phyloP scores from a whole-genome alignment of 176 grass and related monocot genomes.

The Phragmites australis region DNA sequence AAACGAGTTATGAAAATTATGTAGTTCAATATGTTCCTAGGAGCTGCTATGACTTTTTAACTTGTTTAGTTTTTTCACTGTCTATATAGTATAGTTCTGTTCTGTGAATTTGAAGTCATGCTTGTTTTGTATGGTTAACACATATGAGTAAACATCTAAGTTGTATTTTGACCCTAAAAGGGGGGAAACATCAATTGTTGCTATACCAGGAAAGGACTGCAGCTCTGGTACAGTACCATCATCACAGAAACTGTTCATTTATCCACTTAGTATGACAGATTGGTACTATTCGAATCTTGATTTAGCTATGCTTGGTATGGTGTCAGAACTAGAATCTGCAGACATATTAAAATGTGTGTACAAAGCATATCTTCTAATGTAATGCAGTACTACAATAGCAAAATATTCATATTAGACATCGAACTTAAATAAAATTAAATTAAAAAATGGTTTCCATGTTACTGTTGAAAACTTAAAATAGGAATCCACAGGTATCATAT shows the following conservation, averaged over 20 bases:
- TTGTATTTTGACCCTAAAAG: neutral
- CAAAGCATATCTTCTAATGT: neutral
- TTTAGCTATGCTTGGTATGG: neutral
- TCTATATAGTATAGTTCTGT: neutral
- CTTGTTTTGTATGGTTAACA: neutral
- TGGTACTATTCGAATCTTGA: neutral
- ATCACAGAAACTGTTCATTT: neutral
- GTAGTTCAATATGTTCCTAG: constrained; percentile 14
- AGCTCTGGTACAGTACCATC: no score
- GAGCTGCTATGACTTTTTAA: neutral
- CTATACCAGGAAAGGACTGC: no score
- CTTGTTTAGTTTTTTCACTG: neutral
- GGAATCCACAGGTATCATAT: neutral
- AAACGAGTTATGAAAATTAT: neutral
- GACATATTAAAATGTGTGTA: neutral
- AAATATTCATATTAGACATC: neutral
- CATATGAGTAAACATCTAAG: neutral
- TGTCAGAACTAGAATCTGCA: neutral
- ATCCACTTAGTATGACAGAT: neutral
- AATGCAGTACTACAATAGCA: neutral
- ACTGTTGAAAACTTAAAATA: constrained; percentile 2
- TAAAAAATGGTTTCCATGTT: neutral
- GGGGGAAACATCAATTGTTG: no score
- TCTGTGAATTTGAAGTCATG: neutral
- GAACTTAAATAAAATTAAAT: neutral